These are phyloP conservation scores for Microbotryum lychnidis-dioicae DNA, from an alignment of 1,284 basidiomycete species.

Conservation along the genomic window DNA sequence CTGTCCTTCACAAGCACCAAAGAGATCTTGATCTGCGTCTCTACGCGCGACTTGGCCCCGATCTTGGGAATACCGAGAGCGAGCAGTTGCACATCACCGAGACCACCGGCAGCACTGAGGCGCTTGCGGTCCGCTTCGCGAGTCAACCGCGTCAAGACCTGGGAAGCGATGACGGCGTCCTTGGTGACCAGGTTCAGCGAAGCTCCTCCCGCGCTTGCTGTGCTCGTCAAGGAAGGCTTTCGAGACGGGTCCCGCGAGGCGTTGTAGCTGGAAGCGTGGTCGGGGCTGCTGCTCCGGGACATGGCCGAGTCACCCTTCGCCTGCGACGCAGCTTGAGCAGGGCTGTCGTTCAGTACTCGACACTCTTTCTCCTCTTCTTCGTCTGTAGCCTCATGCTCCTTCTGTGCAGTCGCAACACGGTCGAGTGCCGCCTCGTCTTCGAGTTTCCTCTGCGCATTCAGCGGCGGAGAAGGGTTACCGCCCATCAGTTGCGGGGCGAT, in stretches of 20 bases:
- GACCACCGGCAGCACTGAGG: background rate
- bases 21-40: constrained; percentile 78
- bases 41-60: constrained; percentile 87
- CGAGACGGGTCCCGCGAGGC: no score
- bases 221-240: no score
- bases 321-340: background rate
- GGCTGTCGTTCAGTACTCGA: background rate
- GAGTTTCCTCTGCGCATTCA: background rate
- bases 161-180: constrained; percentile 23
- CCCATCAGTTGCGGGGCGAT: constrained; percentile 22
- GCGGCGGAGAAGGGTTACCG: constrained; percentile 7
- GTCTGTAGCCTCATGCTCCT: background rate
- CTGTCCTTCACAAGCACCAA: constrained; percentile 54
- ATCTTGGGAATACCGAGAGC: constrained; percentile 72
- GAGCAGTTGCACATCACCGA: constrained; percentile 41
- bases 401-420: background rate
- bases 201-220: no score
- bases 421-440: background rate
- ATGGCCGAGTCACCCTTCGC: background rate
- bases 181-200: constrained; percentile 26
- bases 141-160: constrained; percentile 10
- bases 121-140: background rate
- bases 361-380: background rate
- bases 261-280: no score
- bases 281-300: no score